Conservation (phyloP, 148 eudicot species). For the Fallopia convolvulus region DNA sequence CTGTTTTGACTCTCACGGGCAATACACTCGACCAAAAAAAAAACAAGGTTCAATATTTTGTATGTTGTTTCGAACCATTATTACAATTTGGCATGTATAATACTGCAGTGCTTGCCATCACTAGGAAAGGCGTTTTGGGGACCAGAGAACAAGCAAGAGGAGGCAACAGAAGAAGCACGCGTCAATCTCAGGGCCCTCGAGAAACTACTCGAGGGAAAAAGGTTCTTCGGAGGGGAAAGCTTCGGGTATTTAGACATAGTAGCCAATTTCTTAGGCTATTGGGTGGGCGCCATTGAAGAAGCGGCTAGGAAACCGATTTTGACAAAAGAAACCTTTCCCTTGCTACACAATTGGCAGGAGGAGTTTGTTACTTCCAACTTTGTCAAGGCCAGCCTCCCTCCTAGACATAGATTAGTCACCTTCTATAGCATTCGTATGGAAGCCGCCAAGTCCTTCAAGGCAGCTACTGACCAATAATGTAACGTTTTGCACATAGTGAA, state of each 20-base stretch:
- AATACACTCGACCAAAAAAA: too few species aligned
- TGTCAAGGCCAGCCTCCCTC: background rate
- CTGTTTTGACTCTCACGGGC: too few species aligned
- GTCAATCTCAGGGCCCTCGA: constrained; percentile 16
- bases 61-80: too few species aligned
- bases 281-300: constrained; percentile 13
- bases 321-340: background rate
- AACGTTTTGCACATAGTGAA: too few species aligned
- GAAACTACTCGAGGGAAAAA: constrained; percentile 18
- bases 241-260: constrained; percentile 25
- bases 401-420: background rate
- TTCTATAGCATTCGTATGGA: constrained; percentile 5
- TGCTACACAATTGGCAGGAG: background rate
- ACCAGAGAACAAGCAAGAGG: constrained; percentile 2
- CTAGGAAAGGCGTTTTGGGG: constrained; percentile 10
- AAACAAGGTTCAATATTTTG: too few species aligned
- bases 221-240: constrained; percentile 19
- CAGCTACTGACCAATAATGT: background rate
- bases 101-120: background rate
- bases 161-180: constrained; percentile 5
- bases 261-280: constrained; percentile 4
- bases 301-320: constrained; percentile 3
- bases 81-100: background rate
- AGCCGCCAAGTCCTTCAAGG: background rate
- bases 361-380: background rate